Evolutionary conservation across 2,329 filamentous ascomycete genomes (phyloP), one percentile per base, ranked within the genome.

Genomic region (Exophiala sp.): DNA sequence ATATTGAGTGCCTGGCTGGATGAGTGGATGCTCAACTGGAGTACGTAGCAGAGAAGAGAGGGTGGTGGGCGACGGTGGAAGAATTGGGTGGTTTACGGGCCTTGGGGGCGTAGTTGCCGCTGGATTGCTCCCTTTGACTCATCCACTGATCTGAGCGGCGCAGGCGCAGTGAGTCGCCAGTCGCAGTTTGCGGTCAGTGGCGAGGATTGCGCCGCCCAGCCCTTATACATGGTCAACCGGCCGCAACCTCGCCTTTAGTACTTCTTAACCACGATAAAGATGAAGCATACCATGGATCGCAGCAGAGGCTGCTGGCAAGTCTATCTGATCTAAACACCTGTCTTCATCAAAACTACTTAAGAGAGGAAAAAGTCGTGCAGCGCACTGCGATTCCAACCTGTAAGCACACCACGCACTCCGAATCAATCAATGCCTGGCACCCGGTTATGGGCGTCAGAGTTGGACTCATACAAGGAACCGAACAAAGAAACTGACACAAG

Each of bases 81-180:
- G n/a, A n/a, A 27, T 27, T 34, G 30, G 30, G 14, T 34, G 30
- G 30, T 34, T 13, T 34, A 6, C 6, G 30, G 30, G 30, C 30
- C 13, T 34, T 34, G 14, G 30, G 14, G 30, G 30, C 30, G 30
- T 13, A 7, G 16, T 39, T 23, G 7, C 16, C 22, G 42, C 16
- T 37, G 30, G 30, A n/a, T 37, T 45, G 10, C 7, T 8, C 30
- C 11, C 23, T 47, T 56, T 56, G 53, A 56, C 49, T 56, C 53
- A 56, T 56, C 48, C 45, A 49, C 49, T 50, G 53, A 51, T 52
- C 53, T 52, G 51, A 47, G 49, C 39, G 47, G 22, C 46, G 50
- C 21, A 30, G 41, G 39, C 18, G 37, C 27, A 27, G 29, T 7
- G 35, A 27, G 24, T 27, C 10, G 24, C 6, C 24, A 10, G 24